A percentile compares a stretch with the other conserved stretches of the same genome.
These are phyloP conservation scores for Thalia dealbata DNA, from an alignment of 176 grass and related monocot species.

Conservation along the genomic window DNA sequence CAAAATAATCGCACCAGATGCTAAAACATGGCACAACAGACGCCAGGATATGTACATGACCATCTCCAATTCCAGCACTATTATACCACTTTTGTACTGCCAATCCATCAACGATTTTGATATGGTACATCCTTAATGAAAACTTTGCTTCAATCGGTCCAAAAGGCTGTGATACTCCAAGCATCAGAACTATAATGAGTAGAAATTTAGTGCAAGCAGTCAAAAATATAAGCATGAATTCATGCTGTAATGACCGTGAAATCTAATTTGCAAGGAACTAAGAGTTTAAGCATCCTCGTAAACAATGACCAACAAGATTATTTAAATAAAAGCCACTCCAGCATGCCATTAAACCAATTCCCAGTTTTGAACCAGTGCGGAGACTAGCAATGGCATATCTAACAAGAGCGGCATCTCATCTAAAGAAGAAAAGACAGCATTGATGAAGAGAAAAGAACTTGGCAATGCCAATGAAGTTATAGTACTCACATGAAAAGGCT, in stretches of 20 bases:
- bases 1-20: too few relatives aligned
- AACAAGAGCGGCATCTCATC: not conserved
- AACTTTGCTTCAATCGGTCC: not conserved
- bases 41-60: too few relatives aligned
- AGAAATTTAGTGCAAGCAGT: not conserved
- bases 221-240: not conserved
- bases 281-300: too few relatives aligned
- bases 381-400: not conserved
- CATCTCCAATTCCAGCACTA: too few relatives aligned
- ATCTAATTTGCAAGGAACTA: too few relatives aligned
- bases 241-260: not conserved
- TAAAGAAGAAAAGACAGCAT: not conserved
- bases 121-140: not conserved
- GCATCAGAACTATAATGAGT: not conserved
- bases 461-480: not conserved
- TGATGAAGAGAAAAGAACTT: not conserved
- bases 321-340: not conserved
- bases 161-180: not conserved
- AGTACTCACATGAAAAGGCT: conserved; percentile 5
- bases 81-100: not conserved
- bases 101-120: not conserved
- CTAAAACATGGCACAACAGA: too few relatives aligned
- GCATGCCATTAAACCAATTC: not conserved
- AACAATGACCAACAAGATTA: too few relatives aligned
- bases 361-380: not conserved